phyloP scores from a whole-genome alignment of 768 basidiomycete species.

The Suillus paluster region DNA sequence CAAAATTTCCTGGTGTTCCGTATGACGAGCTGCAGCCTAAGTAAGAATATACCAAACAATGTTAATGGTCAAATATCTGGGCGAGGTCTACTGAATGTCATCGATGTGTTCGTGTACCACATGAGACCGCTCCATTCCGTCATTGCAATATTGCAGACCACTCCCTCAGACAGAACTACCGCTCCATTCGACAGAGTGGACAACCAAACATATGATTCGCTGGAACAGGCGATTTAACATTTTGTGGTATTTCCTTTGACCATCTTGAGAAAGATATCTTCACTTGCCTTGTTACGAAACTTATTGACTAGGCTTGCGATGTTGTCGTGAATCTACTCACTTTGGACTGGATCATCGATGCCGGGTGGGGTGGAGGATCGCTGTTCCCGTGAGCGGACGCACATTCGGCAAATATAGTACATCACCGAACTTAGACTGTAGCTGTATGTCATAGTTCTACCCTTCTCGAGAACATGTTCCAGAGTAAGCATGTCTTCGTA shows the following conservation, averaged over 20 bases:
- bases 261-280: too few species aligned
- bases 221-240: conserved; percentile 86
- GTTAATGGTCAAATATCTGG: too few species aligned
- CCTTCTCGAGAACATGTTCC: conserved; percentile 66
- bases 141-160: conserved; percentile 57
- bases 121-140: conserved; percentile 60
- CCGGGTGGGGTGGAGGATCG: conserved; percentile 71
- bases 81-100: not conserved
- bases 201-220: conserved; percentile 73
- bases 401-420: conserved; percentile 86
- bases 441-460: conserved; percentile 73
- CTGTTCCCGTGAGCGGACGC: conserved; percentile 65
- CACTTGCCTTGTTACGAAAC: conserved; percentile 22
- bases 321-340: too few species aligned
- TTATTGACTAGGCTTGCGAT: conserved; percentile 55
- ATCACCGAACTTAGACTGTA: conserved; percentile 88
- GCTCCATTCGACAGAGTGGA: conserved; percentile 92
- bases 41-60: too few species aligned
- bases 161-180: conserved; percentile 63
- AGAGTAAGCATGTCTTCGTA: conserved; percentile 50
- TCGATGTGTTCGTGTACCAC: not conserved
- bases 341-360: too few species aligned
- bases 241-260: conserved; percentile 70
- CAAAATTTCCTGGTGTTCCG: too few species aligned
- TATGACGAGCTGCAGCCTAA: too few species aligned